These are phyloP conservation scores for Bipolaris victoriae DNA, from an alignment of 2,329 filamentous ascomycete species.

Conservation along the genomic window DNA sequence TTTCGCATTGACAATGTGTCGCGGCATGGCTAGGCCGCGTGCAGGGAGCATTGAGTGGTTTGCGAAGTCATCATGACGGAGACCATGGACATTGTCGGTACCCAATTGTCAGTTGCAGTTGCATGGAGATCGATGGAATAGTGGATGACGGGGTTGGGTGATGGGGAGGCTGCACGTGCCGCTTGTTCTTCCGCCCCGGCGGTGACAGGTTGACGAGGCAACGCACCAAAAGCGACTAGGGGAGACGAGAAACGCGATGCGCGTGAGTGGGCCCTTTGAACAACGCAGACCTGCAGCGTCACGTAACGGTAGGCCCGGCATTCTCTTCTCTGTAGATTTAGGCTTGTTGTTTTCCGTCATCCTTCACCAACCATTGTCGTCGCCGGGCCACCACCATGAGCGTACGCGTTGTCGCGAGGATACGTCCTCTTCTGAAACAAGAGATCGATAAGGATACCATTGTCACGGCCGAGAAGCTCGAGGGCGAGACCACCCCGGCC, in stretches of 20 bases:
- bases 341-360: constrained; percentile 26
- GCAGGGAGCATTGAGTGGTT: not conserved
- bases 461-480: constrained; percentile 64
- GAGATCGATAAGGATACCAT: constrained; percentile 90
- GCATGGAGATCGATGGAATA: not conserved
- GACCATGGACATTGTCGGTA: not conserved
- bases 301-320: constrained; percentile 32
- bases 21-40: not conserved
- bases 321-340: constrained; percentile 42
- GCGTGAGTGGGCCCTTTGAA: constrained; percentile 25
- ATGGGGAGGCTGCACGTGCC: constrained; percentile 24
- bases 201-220: constrained; percentile 27
- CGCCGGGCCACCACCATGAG: constrained; percentile 48
- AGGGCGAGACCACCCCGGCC: constrained; percentile 54
- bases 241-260: constrained; percentile 33
- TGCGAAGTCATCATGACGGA: not conserved
- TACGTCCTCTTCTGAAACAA: constrained; percentile 83
- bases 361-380: constrained; percentile 17
- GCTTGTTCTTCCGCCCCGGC: constrained; percentile 16
- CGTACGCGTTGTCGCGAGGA: constrained; percentile 88
- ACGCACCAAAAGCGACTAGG: constrained; percentile 25
- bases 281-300: constrained; percentile 38
- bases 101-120: not conserved
- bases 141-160: not conserved
- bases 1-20: not conserved